Percentiles rank a stretch among this genome's conserved stretches.
Conservation (phyloP, 139 green algal genomes). For the Asterochloris erici region DNA sequence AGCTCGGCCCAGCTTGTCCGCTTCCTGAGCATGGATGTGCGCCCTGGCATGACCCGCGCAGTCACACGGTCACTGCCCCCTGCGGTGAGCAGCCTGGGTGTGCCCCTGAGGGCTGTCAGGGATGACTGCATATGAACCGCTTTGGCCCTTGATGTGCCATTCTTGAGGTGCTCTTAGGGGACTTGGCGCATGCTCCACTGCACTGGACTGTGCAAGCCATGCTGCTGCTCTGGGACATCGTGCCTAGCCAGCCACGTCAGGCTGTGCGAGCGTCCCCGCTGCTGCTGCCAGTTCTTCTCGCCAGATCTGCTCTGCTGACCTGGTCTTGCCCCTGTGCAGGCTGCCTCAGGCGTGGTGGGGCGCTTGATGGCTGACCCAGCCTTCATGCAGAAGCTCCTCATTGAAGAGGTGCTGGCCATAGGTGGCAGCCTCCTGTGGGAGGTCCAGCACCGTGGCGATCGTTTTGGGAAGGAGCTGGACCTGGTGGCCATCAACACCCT, state of each 20-base stretch:
- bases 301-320: too few species aligned
- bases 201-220: too few species aligned
- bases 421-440: constrained; percentile 73
- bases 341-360: constrained; percentile 86
- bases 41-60: constrained; percentile 77
- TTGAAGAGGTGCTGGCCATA: constrained; percentile 85
- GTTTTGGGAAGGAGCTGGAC: constrained; percentile 83
- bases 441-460: constrained; percentile 56
- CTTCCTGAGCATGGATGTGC: constrained; percentile 91
- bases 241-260: too few species aligned
- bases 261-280: too few species aligned
- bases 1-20: constrained; percentile 86
- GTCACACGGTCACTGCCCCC: constrained; percentile 79
- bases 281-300: too few species aligned
- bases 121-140: too few species aligned
- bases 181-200: too few species aligned
- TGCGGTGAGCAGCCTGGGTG: constrained; percentile 33
- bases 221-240: too few species aligned
- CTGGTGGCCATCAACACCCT: constrained; percentile 85
- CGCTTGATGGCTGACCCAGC: constrained; percentile 95
- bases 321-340: constrained; percentile 25
- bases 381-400: constrained; percentile 90
- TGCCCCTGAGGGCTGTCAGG: not conserved
- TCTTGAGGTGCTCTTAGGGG: too few species aligned
- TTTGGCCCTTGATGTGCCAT: too few species aligned